Evolutionary conservation across 2,329 filamentous ascomycete species (phyloP).

Genomic region (Xylogone sp.): DNA sequence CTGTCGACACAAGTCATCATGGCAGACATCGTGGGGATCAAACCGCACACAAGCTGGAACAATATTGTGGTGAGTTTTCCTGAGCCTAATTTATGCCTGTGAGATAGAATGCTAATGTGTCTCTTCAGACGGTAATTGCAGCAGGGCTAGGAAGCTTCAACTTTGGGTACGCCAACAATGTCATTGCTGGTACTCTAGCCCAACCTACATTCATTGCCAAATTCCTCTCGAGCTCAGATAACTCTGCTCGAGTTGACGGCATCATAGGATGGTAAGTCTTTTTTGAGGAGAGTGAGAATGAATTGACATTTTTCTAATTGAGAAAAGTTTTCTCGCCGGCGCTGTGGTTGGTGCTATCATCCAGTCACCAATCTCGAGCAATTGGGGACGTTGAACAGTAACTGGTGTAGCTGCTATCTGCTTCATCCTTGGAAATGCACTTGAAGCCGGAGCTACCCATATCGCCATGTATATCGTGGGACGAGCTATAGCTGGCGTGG

Average conservation of each 20-base stretch:
- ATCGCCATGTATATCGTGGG: constrained; percentile 10
- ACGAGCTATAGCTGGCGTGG: constrained; percentile 11
- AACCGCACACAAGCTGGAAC: constrained; percentile 1
- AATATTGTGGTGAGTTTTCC: constrained; percentile 20
- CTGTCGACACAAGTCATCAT: too few species aligned
- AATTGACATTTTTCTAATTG: neutral
- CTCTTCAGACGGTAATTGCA: constrained; percentile 15
- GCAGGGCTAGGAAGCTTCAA: constrained; percentile 25
- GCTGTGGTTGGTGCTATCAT: constrained; percentile 20
- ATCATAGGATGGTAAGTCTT: constrained; percentile 15
- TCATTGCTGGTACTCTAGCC: constrained; percentile 25
- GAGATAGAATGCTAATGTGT: constrained; percentile 7
- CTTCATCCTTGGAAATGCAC: constrained; percentile 12
- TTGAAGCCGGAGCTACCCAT: constrained; percentile 15
- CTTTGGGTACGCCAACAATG: constrained; percentile 27
- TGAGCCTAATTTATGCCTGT: constrained; percentile 11
- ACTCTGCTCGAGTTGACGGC: constrained; percentile 13
- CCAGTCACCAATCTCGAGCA: constrained; percentile 19
- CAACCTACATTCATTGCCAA: constrained; percentile 23
- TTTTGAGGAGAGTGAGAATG: neutral
- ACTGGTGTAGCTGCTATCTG: constrained; percentile 13
- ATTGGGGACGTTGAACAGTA: constrained; percentile 17
- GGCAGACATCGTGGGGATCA: too few species aligned
- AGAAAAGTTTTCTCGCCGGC: constrained; percentile 17
- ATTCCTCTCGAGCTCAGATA: constrained; percentile 18